Evolutionary conservation across 176 grass and related monocot genomes (phyloP), one percentile per base, ranked within the genome.

Genomic region (Phragmites australis): DNA sequence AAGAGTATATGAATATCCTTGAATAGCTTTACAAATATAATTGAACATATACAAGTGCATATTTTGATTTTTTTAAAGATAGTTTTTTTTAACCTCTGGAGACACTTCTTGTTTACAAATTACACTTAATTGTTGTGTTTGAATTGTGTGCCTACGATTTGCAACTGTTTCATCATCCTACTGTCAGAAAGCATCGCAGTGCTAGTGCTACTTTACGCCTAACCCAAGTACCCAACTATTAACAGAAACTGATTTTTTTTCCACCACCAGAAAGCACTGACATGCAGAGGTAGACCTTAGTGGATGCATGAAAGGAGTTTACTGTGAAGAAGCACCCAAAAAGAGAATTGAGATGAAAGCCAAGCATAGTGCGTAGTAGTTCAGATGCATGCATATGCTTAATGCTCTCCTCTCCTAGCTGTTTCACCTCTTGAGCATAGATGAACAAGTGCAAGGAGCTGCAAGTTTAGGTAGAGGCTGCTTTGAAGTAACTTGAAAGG

Each of bases 381-480:
- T 55, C 74, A 83, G 42, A 50, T 82, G 53, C 30, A 78, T 41
- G 22, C 40, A 14, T 63, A 60, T 49, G 75, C 57, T 49, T 41
- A 23, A 50, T 74, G 60, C 18, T 31, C 25, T 51, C 31, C 23
- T 10, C 29, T 19, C 75, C 13, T 65, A n/a, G 50, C 21, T 46
- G 54, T 75, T 74, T 84, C 76, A 69, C 63, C 87, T 84, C 70
- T 48, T 1, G n/a, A 22, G 31, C 70, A 77, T 81, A 81, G 77
- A 77, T 89, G 77, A 76, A 31, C 77, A 71, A 75, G 77, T 56
- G 87, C 76, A 55, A 45, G 30, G 9, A 65, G 71, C 55, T 89
- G 77, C 82, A 89, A 71, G 77, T 85, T 85, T 89, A 81, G 87
- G 87, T 89, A 65, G 76, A 6, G 40, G 29, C 67, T 76, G 46